phyloP scores from a whole-genome alignment of 2,329 filamentous ascomycete species.

The Mariannaea sp. region DNA sequence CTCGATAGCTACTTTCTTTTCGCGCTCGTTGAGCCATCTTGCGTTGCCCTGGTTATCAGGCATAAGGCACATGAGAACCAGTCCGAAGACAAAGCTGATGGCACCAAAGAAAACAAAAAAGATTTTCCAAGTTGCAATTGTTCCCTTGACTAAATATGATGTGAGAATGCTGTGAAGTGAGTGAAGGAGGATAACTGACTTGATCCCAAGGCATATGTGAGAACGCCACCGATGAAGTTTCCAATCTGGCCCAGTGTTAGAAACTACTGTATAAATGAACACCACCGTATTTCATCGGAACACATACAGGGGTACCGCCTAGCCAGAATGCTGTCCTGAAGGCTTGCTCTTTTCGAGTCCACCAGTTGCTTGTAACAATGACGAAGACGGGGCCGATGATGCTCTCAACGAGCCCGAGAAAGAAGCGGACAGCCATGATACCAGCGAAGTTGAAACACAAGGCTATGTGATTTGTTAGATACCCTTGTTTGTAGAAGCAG shows the following conservation, averaged over 20 bases:
- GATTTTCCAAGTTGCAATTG: conserved; percentile 14
- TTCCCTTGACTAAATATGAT: neutral
- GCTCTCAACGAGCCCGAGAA: conserved; percentile 7
- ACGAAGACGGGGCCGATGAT: conserved; percentile 15
- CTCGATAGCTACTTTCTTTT: conserved; percentile 25
- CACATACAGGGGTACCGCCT: conserved; percentile 11
- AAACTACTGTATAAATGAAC: neutral
- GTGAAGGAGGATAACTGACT: neutral
- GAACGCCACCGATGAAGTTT: conserved; percentile 12
- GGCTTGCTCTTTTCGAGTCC: conserved; percentile 10
- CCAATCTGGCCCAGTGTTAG: conserved; percentile 1
- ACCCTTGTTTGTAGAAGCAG: too few species aligned
- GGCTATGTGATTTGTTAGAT: neutral
- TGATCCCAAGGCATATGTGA: conserved; percentile 7
- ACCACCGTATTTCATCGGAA: neutral
- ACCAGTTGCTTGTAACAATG: conserved; percentile 17
- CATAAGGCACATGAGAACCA: conserved; percentile 12
- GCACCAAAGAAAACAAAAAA: conserved; percentile 13
- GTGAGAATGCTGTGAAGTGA: neutral
- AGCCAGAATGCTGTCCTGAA: conserved; percentile 16
- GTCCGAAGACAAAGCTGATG: conserved; percentile 4
- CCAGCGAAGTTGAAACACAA: conserved; percentile 9
- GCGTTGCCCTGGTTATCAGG: conserved; percentile 13
- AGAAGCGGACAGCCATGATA: conserved; percentile 8
- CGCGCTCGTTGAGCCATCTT: conserved; percentile 10